Conservation (phyloP, 1,284 basidiomycete species). For the Puccinia sorghi region DNA sequence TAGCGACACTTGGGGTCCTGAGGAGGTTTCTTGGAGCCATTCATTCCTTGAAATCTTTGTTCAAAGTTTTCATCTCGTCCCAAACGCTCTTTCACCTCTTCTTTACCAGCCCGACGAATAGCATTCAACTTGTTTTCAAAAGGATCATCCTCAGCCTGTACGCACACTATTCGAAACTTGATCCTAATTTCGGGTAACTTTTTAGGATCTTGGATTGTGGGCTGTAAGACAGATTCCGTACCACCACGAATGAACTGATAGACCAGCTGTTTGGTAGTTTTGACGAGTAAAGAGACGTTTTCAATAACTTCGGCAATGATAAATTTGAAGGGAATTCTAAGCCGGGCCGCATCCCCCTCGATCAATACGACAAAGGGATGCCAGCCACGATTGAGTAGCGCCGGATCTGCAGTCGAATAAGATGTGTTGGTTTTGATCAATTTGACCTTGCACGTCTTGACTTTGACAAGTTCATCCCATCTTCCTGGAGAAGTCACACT, state of each 20-base stretch:
- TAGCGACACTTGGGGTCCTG: background rate
- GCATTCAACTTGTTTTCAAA: slow-evolving; percentile 78
- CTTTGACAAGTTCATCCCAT: slow-evolving; percentile 77
- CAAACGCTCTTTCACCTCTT: slow-evolving; percentile 72
- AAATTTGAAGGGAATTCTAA: slow-evolving; percentile 79
- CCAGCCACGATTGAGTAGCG: slow-evolving; percentile 55
- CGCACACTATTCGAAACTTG: slow-evolving; percentile 64
- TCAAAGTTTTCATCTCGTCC: slow-evolving; percentile 79
- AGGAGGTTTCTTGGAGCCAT: slow-evolving; percentile 49
- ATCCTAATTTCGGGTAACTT: slow-evolving; percentile 64
- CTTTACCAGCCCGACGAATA: slow-evolving; percentile 74
- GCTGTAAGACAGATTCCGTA: slow-evolving; percentile 55
- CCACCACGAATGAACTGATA: slow-evolving; percentile 59
- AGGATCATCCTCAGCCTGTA: slow-evolving; percentile 85
- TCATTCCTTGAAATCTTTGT: slow-evolving; percentile 71
- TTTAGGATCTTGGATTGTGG: slow-evolving; percentile 56
- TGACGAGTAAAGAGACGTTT: slow-evolving; percentile 59
- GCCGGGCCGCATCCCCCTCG: slow-evolving; percentile 67
- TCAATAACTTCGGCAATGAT: slow-evolving; percentile 63
- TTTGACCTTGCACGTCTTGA: slow-evolving; percentile 67
- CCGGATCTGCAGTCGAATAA: slow-evolving; percentile 9
- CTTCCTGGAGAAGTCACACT: slow-evolving; percentile 59
- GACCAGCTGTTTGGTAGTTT: slow-evolving; percentile 60
- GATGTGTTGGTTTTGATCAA: slow-evolving; percentile 54
- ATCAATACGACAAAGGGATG: slow-evolving; percentile 59